A percentile compares a stretch with the other conserved stretches of the same genome.
These are phyloP conservation scores for Quercus mongolica DNA, from an alignment of 306 rosid species.

Conservation along the genomic window DNA sequence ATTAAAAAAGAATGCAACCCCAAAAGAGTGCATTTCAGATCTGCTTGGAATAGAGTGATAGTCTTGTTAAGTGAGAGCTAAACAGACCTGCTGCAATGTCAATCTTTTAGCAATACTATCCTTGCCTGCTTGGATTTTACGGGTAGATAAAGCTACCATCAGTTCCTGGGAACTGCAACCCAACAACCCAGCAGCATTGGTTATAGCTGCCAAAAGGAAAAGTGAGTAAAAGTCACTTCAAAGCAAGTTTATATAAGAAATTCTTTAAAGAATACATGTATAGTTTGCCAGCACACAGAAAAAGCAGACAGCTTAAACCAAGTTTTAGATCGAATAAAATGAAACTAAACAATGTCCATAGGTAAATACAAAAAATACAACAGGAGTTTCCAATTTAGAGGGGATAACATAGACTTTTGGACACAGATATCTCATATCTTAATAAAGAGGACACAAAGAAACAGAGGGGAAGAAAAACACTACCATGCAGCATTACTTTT, in stretches of 20 bases:
- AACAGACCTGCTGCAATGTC: constrained; percentile 77
- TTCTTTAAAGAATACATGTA: background rate
- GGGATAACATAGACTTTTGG: background rate
- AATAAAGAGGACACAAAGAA: background rate
- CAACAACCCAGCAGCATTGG: constrained; percentile 66
- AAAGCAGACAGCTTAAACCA: background rate
- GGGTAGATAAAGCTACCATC: constrained; percentile 54
- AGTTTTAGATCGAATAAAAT: background rate
- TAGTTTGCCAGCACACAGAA: background rate
- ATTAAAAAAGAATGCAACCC: background rate
- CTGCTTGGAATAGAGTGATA: constrained; percentile 4
- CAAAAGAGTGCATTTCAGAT: constrained; percentile 12
- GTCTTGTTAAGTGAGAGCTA: constrained; percentile 12
- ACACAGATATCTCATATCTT: background rate
- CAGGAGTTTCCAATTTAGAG: background rate
- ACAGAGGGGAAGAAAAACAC: too few species aligned
- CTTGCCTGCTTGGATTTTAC: constrained; percentile 55
- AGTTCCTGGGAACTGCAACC: constrained; percentile 74
- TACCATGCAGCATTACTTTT: background rate
- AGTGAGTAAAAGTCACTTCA: constrained; percentile 21
- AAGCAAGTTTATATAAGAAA: background rate
- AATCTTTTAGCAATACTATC: constrained; percentile 49
- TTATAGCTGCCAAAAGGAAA: constrained; percentile 56
- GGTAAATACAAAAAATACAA: background rate
- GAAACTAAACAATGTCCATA: background rate